Conservation (phyloP, 2,329 filamentous ascomycete species). For the Mycocentrospora acerina region DNA sequence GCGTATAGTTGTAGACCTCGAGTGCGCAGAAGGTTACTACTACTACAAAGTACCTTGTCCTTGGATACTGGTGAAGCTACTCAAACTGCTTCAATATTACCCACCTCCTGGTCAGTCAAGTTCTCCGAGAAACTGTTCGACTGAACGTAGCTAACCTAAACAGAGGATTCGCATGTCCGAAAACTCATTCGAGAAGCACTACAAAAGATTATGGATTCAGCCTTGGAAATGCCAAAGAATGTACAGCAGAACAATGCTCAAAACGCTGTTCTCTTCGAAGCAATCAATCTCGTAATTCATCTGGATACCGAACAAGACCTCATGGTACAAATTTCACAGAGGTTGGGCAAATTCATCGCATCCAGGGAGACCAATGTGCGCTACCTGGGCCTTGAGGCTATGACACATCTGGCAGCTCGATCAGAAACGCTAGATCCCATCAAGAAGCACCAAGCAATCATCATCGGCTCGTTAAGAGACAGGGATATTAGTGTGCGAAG, state of each 20-base stretch:
- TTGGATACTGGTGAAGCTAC: constrained; percentile 94
- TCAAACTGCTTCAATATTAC: constrained; percentile 93
- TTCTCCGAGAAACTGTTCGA: not conserved
- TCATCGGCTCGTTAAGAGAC: constrained; percentile 90
- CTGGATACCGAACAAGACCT: constrained; percentile 90
- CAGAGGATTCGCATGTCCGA: constrained; percentile 89
- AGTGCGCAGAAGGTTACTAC: constrained; percentile 86
- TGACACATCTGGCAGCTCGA: constrained; percentile 94
- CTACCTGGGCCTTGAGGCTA: constrained; percentile 92
- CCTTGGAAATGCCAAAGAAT: constrained; percentile 94
- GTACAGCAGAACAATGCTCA: constrained; percentile 99
- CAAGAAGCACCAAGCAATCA: constrained; percentile 96
- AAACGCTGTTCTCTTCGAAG: constrained; percentile 96
- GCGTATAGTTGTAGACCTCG: constrained; percentile 84
- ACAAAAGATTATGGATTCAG: constrained; percentile 85
- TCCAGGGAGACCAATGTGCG: constrained; percentile 96
- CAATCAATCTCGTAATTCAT: constrained; percentile 97
- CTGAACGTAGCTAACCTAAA: constrained; percentile 24
- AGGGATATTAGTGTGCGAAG: constrained; percentile 95
- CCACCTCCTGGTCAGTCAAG: constrained; percentile 73
- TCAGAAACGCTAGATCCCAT: constrained; percentile 95
- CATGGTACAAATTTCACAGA: constrained; percentile 92
- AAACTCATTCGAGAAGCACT: constrained; percentile 89
- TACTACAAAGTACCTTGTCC: constrained; percentile 99
- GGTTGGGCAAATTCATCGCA: constrained; percentile 92